Conservation (phyloP, 352 stramenopile species). For the Globisporangium abappressorium region DNA sequence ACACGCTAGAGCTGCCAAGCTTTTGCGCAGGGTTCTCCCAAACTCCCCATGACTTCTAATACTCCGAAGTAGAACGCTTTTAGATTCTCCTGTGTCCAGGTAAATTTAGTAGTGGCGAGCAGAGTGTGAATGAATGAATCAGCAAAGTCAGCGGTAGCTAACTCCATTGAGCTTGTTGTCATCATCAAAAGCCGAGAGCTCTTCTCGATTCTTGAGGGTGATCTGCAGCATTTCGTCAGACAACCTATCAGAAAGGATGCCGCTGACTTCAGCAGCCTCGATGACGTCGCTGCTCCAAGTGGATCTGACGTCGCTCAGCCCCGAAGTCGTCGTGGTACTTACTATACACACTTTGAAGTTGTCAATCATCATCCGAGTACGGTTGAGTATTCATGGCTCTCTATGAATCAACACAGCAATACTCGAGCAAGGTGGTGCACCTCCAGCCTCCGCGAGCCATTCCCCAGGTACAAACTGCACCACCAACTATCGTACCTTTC, state of each 20-base stretch:
- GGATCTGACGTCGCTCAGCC: slow-evolving; percentile 22
- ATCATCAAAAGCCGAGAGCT: background rate
- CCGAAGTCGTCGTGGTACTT: slow-evolving; percentile 22
- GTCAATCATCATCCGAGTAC: background rate
- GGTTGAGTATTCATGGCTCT: background rate
- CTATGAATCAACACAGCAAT: slow-evolving; percentile 14
- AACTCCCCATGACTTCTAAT: background rate
- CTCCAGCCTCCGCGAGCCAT: slow-evolving; percentile 18
- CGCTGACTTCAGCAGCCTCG: slow-evolving; percentile 13
- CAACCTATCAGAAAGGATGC: slow-evolving; percentile 3
- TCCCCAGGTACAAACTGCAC: slow-evolving; percentile 14
- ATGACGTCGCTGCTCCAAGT: slow-evolving; percentile 34
- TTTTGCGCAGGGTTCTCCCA: background rate
- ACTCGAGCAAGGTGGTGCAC: slow-evolving; percentile 24
- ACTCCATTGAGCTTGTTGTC: background rate
- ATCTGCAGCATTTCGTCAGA: too few relatives aligned
- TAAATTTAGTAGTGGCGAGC: background rate
- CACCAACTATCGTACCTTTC: background rate
- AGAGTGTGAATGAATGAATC: background rate
- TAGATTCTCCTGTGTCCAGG: background rate
- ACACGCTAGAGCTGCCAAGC: background rate
- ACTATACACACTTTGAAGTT: background rate
- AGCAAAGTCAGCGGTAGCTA: too few relatives aligned
- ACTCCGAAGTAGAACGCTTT: background rate
- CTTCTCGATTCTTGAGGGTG: background rate